Percentiles rank a stretch among this genome's conserved stretches.
Conservation (phyloP, 2,329 filamentous ascomycete genomes). For the Cladorrhinum sp. region DNA sequence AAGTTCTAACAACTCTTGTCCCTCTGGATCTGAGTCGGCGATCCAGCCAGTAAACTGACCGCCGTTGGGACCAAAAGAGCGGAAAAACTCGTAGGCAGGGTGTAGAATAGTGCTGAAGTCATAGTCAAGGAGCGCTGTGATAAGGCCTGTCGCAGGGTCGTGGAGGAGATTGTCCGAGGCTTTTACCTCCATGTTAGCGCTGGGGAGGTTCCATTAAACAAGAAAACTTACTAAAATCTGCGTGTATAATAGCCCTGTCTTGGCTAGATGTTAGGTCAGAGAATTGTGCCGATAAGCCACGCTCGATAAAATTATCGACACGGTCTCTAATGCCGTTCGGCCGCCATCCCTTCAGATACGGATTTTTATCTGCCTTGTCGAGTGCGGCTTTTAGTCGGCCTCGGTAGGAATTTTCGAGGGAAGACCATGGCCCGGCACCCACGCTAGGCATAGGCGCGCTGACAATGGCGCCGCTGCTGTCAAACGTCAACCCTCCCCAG, state of each 20-base stretch:
- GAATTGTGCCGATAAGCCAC: constrained; percentile 29
- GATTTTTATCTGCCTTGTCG: constrained; percentile 27
- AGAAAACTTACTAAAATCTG: constrained; percentile 30
- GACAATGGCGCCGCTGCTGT: constrained; percentile 30
- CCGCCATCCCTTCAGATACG: constrained; percentile 16
- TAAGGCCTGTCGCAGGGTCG: constrained; percentile 27
- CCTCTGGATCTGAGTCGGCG: constrained; percentile 6
- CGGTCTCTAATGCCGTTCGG: constrained; percentile 31
- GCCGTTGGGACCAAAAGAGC: constrained; percentile 15
- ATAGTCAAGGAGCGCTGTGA: constrained; percentile 30
- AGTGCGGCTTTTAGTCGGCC: constrained; percentile 29
- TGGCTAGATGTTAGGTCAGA: constrained; percentile 20
- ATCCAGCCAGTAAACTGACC: constrained; percentile 16
- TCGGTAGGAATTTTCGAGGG: constrained; percentile 30
- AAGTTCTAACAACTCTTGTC: constrained; percentile 10
- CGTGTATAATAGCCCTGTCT: constrained; percentile 30
- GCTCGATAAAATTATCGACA: constrained; percentile 31
- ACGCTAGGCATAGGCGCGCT: constrained; percentile 33
- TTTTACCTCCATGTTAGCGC: constrained; percentile 10
- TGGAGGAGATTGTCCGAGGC: constrained; percentile 31
- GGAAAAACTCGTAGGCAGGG: constrained; percentile 21
- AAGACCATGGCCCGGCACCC: constrained; percentile 32
- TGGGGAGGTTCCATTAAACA: background rate
- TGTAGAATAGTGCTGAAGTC: constrained; percentile 18
- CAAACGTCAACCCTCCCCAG: constrained; percentile 34